These are phyloP conservation scores for Aspergillus ochraceoroseus DNA, from an alignment of 2,329 filamentous ascomycete genomes.

Conservation along the genomic window DNA sequence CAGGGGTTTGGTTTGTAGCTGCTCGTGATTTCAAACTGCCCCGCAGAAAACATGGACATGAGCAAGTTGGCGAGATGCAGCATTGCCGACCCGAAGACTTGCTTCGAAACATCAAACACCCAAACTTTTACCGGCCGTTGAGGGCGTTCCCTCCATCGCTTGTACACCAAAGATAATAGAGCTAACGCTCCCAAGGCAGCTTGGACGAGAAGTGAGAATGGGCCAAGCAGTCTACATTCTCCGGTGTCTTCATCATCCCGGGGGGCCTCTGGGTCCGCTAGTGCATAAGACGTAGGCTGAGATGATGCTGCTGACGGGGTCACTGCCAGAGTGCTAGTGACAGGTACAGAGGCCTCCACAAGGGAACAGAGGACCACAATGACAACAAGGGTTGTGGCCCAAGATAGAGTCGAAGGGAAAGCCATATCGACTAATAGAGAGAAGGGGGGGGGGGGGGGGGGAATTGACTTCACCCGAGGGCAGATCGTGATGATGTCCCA, in stretches of 20 bases:
- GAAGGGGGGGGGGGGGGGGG: not conserved
- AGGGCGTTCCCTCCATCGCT: slow-evolving; percentile 85
- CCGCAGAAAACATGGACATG: slow-evolving; percentile 93
- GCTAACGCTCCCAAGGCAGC: slow-evolving; percentile 78
- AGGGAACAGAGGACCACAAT: slow-evolving; percentile 12
- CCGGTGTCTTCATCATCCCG: slow-evolving; percentile 53
- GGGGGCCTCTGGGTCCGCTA: slow-evolving; percentile 24
- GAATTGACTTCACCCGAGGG: not conserved
- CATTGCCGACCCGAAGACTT: slow-evolving; percentile 88
- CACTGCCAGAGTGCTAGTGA: slow-evolving; percentile 15
- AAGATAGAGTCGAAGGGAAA: not conserved
- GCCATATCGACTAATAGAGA: slow-evolving; percentile 13
- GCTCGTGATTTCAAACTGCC: slow-evolving; percentile 56
- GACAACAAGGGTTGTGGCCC: slow-evolving; percentile 9
- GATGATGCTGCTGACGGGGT: slow-evolving; percentile 21
- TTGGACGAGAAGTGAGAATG: slow-evolving; percentile 89
- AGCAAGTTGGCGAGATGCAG: slow-evolving; percentile 89
- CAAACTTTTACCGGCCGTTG: slow-evolving; percentile 93
- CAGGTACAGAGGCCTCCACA: slow-evolving; percentile 15
- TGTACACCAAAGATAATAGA: slow-evolving; percentile 80
- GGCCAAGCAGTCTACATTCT: slow-evolving; percentile 81
- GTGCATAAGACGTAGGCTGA: slow-evolving; percentile 19
- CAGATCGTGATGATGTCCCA: not conserved
- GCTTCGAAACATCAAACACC: slow-evolving; percentile 96
- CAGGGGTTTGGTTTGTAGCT: slow-evolving; percentile 80